Percentiles rank a stretch among this genome's conserved stretches.
These are phyloP conservation scores for Nemophila menziesii DNA, from an alignment of 257 asterid species.

Conservation along the genomic window DNA sequence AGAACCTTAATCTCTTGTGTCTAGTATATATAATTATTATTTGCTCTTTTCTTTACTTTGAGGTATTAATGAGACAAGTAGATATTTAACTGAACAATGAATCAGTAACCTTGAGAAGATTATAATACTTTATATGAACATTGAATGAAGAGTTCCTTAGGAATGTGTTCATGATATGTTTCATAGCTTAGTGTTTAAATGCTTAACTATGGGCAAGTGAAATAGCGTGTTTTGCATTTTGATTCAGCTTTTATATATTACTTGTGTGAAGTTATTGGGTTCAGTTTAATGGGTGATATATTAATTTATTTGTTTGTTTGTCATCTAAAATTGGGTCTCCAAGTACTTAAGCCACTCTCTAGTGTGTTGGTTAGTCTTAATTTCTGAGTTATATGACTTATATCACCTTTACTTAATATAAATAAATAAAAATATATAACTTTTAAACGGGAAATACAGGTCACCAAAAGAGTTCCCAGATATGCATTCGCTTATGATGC, in stretches of 20 bases:
- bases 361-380: neutral
- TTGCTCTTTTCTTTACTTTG: neutral
- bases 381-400: neutral
- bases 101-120: neutral
- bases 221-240: neutral
- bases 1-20: neutral
- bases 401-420: conserved; percentile 1
- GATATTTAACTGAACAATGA: neutral
- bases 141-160: neutral
- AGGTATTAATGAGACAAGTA: neutral
- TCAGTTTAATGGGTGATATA: neutral
- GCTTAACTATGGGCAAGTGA: neutral
- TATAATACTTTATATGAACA: neutral
- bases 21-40: neutral
- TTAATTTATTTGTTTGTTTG: too few relatives aligned
- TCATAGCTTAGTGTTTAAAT: neutral
- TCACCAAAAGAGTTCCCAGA: conserved; percentile 67
- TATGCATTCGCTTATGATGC: conserved; percentile 80
- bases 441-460: conserved; percentile 75
- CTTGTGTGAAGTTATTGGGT: neutral
- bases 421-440: conserved; percentile 26
- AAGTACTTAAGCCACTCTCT: neutral
- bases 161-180: neutral
- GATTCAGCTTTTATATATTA: neutral
- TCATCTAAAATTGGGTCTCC: neutral